These are phyloP conservation scores for Penicillium angulare DNA, from an alignment of 495 filamentous ascomycete species.

Conservation along the genomic window DNA sequence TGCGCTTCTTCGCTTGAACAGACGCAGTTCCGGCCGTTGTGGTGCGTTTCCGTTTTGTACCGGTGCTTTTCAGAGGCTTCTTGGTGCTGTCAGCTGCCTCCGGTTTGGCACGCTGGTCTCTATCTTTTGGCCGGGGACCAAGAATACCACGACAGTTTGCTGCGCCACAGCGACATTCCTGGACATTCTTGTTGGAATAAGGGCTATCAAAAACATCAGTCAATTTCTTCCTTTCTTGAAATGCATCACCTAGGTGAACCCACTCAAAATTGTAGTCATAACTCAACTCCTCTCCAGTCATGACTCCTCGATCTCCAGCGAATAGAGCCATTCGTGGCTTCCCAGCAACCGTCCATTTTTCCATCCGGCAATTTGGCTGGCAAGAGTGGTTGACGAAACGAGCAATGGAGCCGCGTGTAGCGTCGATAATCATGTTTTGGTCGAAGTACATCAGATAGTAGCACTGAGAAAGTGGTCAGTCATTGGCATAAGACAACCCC, in stretches of 20 bases:
- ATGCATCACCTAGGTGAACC: slow-evolving; percentile 15
- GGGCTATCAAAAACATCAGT: slow-evolving; percentile 40
- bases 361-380: slow-evolving; percentile 94
- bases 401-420: slow-evolving; percentile 90
- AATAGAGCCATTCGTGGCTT: slow-evolving; percentile 97
- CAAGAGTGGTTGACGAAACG: slow-evolving; percentile 98
- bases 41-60: slow-evolving; percentile 32
- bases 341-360: slow-evolving; percentile 94
- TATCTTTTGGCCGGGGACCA: slow-evolving; percentile 66
- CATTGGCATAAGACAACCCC: neutral
- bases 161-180: slow-evolving; percentile 78
- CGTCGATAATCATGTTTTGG: slow-evolving; percentile 98
- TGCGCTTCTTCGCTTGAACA: slow-evolving; percentile 35
- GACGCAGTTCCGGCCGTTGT: slow-evolving; percentile 24
- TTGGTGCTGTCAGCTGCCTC: slow-evolving; percentile 29
- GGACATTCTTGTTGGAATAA: slow-evolving; percentile 77
- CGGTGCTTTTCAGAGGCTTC: slow-evolving; percentile 43
- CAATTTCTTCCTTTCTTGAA: neutral
- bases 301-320: slow-evolving; percentile 82
- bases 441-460: slow-evolving; percentile 99
- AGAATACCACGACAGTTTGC: slow-evolving; percentile 74
- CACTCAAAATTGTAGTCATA: slow-evolving; percentile 99
- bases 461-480: slow-evolving; percentile 58
- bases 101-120: slow-evolving; percentile 40
- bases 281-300: slow-evolving; percentile 94